A percentile compares a stretch with the other conserved stretches of the same genome.
Conservation (phyloP, 352 stramenopile species). For the Phytophthora pini region DNA sequence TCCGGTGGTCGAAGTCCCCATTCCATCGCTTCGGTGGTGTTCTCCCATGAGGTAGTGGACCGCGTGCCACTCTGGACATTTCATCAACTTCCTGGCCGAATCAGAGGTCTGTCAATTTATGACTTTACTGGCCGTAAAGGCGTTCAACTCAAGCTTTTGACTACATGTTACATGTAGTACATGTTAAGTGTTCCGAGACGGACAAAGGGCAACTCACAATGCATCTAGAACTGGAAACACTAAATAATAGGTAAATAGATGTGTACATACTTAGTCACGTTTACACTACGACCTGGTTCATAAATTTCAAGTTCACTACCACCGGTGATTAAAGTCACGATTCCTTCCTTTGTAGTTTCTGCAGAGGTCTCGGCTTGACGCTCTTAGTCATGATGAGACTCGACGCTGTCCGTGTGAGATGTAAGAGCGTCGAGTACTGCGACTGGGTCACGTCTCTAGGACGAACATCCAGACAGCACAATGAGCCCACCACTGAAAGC, state of each 20-base stretch:
- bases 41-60: too few species aligned
- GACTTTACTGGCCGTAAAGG: too few species aligned
- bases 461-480: slow-evolving; percentile 35
- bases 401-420: slow-evolving; percentile 30
- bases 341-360: not conserved
- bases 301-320: slow-evolving; percentile 3
- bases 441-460: slow-evolving; percentile 36
- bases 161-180: too few species aligned
- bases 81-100: too few species aligned
- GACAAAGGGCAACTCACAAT: too few species aligned
- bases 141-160: too few species aligned
- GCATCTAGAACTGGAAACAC: too few species aligned
- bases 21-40: not conserved
- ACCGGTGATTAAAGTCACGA: not conserved
- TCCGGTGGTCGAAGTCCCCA: not conserved
- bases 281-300: not conserved
- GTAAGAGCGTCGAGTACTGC: slow-evolving; percentile 38
- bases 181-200: too few species aligned
- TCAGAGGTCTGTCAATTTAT: too few species aligned
- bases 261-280: too few species aligned
- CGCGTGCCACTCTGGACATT: too few species aligned
- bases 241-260: too few species aligned
- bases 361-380: slow-evolving; percentile 3
- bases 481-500: slow-evolving; percentile 29
- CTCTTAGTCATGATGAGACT: slow-evolving; percentile 21